These are phyloP conservation scores for Tympanopsis confertula DNA, from an alignment of 2,329 filamentous ascomycete genomes.

Conservation along the genomic window DNA sequence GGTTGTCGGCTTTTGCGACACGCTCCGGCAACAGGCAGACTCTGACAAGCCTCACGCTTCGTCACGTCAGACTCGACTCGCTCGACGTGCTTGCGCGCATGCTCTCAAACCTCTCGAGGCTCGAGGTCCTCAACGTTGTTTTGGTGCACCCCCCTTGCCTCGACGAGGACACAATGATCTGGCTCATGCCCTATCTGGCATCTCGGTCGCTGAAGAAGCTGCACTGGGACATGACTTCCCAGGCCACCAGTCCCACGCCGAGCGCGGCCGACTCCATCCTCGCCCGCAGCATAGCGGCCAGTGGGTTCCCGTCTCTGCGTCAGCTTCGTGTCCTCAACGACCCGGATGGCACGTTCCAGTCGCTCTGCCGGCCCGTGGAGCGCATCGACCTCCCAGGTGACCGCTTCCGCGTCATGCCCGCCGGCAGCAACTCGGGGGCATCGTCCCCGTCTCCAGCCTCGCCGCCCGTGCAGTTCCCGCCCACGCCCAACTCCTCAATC, in stretches of 20 bases:
- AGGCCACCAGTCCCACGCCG: conserved; percentile 20
- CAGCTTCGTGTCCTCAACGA: conserved; percentile 56
- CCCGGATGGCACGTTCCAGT: conserved; percentile 57
- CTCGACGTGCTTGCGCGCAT: conserved; percentile 46
- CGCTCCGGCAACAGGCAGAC: conserved; percentile 25
- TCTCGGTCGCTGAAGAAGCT: conserved; percentile 38
- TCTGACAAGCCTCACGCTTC: conserved; percentile 37
- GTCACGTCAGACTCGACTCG: conserved; percentile 42
- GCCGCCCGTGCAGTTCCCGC: conserved; percentile 17
- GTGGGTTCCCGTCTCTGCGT: conserved; percentile 50
- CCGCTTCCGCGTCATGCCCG: conserved; percentile 15
- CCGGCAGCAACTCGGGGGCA: not conserved
- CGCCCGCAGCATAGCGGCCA: conserved; percentile 46
- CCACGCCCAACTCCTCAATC: conserved; percentile 12
- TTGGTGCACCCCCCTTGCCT: conserved; percentile 43
- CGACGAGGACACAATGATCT: conserved; percentile 41
- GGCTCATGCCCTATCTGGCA: conserved; percentile 53
- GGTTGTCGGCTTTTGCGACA: conserved; percentile 44
- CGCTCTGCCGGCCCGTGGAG: conserved; percentile 51
- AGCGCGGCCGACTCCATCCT: conserved; percentile 48
- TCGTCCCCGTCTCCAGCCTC: not conserved
- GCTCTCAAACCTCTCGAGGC: conserved; percentile 37
- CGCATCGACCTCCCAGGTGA: conserved; percentile 38
- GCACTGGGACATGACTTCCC: conserved; percentile 54
- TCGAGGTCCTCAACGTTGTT: conserved; percentile 39